phyloP scores from a whole-genome alignment of 306 rosid genomes.

The Fragaria iinumae region DNA sequence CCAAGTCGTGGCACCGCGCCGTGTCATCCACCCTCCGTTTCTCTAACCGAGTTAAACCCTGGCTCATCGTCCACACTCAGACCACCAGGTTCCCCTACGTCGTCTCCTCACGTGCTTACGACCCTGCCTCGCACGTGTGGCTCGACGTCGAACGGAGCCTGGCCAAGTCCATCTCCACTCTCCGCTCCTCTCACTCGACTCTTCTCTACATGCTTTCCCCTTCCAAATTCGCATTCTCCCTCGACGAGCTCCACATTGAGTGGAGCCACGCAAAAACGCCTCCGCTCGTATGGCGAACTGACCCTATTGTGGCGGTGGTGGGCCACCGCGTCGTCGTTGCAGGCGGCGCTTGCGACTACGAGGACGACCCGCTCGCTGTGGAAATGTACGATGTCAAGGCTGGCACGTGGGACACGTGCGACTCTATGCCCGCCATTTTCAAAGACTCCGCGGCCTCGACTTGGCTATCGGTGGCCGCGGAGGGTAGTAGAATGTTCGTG shows the following conservation, averaged over 20 bases:
- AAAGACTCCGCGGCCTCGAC: constrained; percentile 47
- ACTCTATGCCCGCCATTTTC: constrained; percentile 48
- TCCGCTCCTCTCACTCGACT: constrained; percentile 65
- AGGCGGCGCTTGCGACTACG: constrained; percentile 56
- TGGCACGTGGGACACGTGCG: constrained; percentile 43
- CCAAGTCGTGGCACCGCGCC: constrained; percentile 55
- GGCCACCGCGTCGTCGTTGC: constrained; percentile 39
- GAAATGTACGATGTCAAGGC: constrained; percentile 45
- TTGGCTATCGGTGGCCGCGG: constrained; percentile 56
- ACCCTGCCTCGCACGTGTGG: constrained; percentile 72
- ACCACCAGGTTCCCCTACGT: constrained; percentile 35
- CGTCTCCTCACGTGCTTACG: constrained; percentile 53
- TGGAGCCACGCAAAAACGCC: constrained; percentile 47
- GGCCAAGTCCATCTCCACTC: constrained; percentile 29
- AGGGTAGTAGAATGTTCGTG: constrained; percentile 38
- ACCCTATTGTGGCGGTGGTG: constrained; percentile 57
- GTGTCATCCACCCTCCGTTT: constrained; percentile 59
- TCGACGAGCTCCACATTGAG: constrained; percentile 48
- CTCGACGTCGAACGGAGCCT: constrained; percentile 17
- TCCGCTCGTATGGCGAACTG: constrained; percentile 53
- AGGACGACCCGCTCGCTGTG: constrained; percentile 62
- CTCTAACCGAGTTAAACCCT: constrained; percentile 46
- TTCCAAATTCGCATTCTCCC: constrained; percentile 46
- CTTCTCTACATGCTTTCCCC: constrained; percentile 63
- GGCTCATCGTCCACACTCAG: constrained; percentile 63